Conservation (phyloP, 306 rosid genomes). For the Prunus mongolica region DNA sequence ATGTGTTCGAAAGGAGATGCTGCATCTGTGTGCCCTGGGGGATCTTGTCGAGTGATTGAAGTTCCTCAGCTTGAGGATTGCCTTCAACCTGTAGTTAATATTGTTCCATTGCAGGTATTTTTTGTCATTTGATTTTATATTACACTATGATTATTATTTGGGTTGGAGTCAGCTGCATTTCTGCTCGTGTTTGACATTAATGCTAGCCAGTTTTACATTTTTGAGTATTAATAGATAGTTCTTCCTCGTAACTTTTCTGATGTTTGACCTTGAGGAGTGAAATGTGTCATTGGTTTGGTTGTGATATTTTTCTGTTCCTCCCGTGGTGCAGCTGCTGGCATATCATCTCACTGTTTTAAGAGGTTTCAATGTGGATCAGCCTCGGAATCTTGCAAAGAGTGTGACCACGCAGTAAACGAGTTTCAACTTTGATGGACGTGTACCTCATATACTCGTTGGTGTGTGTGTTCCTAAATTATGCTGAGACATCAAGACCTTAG, state of each 20-base stretch:
- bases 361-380: slow-evolving; percentile 95
- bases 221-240: background rate
- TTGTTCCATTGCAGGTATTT: slow-evolving; percentile 87
- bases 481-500: slow-evolving; percentile 1
- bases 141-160: too few species aligned
- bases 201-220: background rate
- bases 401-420: slow-evolving; percentile 66
- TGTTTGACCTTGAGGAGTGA: background rate
- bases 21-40: slow-evolving; percentile 58
- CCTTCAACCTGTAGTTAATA: slow-evolving; percentile 93
- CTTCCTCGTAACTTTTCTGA: background rate
- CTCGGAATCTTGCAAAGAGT: slow-evolving; percentile 97
- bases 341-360: slow-evolving; percentile 95
- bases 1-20: slow-evolving; percentile 92
- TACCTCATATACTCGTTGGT: background rate
- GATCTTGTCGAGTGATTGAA: slow-evolving; percentile 72
- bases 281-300: background rate
- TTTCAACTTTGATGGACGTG: background rate
- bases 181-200: background rate
- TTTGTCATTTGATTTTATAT: background rate
- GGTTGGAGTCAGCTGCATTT: background rate
- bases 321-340: slow-evolving; percentile 71
- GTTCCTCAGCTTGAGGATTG: slow-evolving; percentile 93
- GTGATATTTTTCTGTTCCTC: slow-evolving; percentile 4
- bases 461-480: background rate